Base-by-base conservation (phyloP, 2,329 filamentous ascomycete genomes). In the Elsinoe australis region DNA sequence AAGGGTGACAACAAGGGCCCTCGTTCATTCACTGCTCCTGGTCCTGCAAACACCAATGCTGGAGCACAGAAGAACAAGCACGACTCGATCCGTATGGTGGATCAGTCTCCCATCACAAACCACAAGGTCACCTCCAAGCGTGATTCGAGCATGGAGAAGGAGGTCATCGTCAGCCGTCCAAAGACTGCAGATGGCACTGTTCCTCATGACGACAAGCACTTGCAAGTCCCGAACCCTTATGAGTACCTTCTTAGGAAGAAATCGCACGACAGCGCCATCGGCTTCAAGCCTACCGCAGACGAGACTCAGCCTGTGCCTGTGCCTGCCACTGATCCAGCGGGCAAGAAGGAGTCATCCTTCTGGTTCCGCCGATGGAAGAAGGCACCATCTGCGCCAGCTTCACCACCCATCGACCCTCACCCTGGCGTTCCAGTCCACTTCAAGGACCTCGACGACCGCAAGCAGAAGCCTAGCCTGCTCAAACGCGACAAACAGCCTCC, bases 81-180 rank as follows among this genome's bases (percentile, higher is more conserved):
- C 10, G 45, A 48, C 9, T 38, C 45, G 0, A 76, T 82, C 34
- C 71, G 79, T 9, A 64, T 81, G 53, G 76, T 82, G 2, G 69
- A 73, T 21, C 68, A 71, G 7, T 74, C 45, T 12, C 45, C 45
- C 5, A 29, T 22, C 21, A 28, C 45, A 12, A 21, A 32, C 14
- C 28, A 26, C 2, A 48, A 39, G 22, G 15, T 14, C n/a, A 14
- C 21, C 9, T 7, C 33, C 33, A 36, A 39, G 32, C 45, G 34
- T 18, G 45, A 48, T 10, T 48, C 45, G 14, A 31, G 22, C 18
- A 47, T 47, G 29, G 33, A 48, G 33, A 36, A 48, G 24, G 33
- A 36, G 14, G 29, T 36, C 4, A n/a, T 48, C 21, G 32, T 39
- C 21, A 38, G 21, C 21, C 38, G 45, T 15, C 45, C 45, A 15